A percentile compares a stretch with the other conserved stretches of the same genome.
These are phyloP conservation scores for Sugiyamaella grinbergsii DNA, from an alignment of 1,139 yeast species.

Conservation along the genomic window DNA sequence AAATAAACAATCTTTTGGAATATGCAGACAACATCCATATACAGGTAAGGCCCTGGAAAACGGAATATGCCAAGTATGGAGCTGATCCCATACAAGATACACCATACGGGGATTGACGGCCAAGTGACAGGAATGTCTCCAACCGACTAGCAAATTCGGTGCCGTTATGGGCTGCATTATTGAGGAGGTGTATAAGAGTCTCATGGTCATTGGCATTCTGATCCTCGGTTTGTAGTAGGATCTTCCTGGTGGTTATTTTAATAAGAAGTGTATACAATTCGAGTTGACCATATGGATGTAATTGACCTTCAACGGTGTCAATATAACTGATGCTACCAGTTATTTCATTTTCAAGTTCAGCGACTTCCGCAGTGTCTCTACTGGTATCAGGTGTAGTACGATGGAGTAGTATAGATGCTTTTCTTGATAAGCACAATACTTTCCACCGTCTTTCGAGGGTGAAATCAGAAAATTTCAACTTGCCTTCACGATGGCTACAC, in stretches of 20 bases:
- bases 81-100: conserved; percentile 19
- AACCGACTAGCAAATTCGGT: conserved; percentile 14
- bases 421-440: conserved; percentile 15
- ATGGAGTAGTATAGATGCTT: conserved; percentile 9
- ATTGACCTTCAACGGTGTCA: conserved; percentile 13
- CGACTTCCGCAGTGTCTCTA: neutral
- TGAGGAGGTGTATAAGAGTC: neutral
- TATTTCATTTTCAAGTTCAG: conserved; percentile 13
- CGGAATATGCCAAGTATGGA: conserved; percentile 13
- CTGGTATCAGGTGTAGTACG: neutral
- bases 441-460: conserved; percentile 18
- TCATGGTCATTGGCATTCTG: neutral
- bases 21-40: conserved; percentile 17
- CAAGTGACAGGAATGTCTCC: conserved; percentile 15
- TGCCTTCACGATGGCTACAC: conserved; percentile 8
- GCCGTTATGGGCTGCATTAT: conserved; percentile 1
- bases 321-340: conserved; percentile 10
- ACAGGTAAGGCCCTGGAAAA: conserved; percentile 19
- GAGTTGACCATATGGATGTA: conserved; percentile 20
- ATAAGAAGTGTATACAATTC: conserved; percentile 12
- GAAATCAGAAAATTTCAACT: conserved; percentile 15
- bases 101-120: conserved; percentile 15
- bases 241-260: conserved; percentile 12
- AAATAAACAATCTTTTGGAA: conserved; percentile 11
- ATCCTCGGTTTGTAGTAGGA: conserved; percentile 2